Evolutionary conservation across 208 protist species (phyloP).

Genomic region (Kentomonas sorsogonicus): DNA sequence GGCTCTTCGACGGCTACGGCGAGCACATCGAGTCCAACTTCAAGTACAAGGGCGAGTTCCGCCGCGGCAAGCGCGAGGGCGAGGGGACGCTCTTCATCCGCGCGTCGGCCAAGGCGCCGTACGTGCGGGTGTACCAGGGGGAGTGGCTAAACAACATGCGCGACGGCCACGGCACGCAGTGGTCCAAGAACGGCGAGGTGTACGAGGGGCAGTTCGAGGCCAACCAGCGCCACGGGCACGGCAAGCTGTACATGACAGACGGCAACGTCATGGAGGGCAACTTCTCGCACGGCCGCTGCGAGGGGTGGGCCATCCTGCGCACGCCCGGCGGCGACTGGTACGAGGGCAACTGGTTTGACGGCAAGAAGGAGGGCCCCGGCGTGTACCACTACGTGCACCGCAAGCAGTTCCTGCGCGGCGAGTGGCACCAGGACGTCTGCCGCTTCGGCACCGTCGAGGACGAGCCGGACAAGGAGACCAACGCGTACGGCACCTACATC

Average conservation of each 20-base stretch:
- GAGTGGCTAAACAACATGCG: constrained; percentile 80
- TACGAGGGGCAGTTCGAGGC: constrained; percentile 79
- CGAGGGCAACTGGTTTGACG: constrained; percentile 76
- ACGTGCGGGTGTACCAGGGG: constrained; percentile 78
- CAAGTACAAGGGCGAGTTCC: constrained; percentile 85
- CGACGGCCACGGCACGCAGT: constrained; percentile 80
- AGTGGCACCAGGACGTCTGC: constrained; percentile 79
- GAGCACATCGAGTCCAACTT: constrained; percentile 67
- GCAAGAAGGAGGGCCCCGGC: constrained; percentile 81
- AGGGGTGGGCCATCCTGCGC: constrained; percentile 78
- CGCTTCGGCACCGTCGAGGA: constrained; percentile 77
- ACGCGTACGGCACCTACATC: constrained; percentile 56
- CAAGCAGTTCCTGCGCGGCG: constrained; percentile 69
- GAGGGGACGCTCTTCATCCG: constrained; percentile 83
- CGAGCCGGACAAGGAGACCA: constrained; percentile 56
- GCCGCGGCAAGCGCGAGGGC: constrained; percentile 62
- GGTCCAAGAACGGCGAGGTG: constrained; percentile 76
- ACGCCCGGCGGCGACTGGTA: constrained; percentile 74
- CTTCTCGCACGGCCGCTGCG: constrained; percentile 51
- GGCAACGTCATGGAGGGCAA: constrained; percentile 80
- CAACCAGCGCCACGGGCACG: constrained; percentile 63
- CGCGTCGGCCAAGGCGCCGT: constrained; percentile 36
- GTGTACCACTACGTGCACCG: constrained; percentile 77
- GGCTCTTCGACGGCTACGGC: constrained; percentile 78
- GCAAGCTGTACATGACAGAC: constrained; percentile 75